Conservation (phyloP, 805 yeast species). For the Ogataea pini region DNA sequence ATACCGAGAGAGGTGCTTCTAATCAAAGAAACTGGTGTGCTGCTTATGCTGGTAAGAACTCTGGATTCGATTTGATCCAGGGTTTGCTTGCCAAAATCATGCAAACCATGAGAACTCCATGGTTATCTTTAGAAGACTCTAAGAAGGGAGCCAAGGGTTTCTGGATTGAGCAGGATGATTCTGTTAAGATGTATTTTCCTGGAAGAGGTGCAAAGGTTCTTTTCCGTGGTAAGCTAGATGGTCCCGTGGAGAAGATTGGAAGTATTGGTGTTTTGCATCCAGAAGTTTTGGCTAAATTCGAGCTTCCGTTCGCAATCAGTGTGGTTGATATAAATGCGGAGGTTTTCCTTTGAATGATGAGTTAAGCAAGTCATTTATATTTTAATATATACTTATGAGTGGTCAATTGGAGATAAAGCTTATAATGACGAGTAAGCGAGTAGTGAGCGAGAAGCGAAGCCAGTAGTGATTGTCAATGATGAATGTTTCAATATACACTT, state of each 20-base stretch:
- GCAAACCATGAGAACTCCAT: constrained; percentile 91
- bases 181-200: constrained; percentile 81
- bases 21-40: constrained; percentile 97
- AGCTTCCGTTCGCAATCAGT: constrained; percentile 90
- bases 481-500: no score
- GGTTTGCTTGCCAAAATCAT: constrained; percentile 92
- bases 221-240: constrained; percentile 67
- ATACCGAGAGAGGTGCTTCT: constrained; percentile 82
- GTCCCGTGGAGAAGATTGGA: constrained; percentile 64
- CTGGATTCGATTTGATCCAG: constrained; percentile 93
- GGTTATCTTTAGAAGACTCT: constrained; percentile 56
- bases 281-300: constrained; percentile 81
- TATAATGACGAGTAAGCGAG: background rate
- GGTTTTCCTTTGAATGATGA: constrained; percentile 61
- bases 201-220: constrained; percentile 93
- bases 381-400: no score
- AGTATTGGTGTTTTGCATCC: constrained; percentile 95
- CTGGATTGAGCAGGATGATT: constrained; percentile 76
- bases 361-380: background rate
- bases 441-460: no score
- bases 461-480: no score
- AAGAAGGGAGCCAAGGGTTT: constrained; percentile 68
- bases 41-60: constrained; percentile 87
- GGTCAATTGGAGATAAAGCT: no score
- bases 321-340: constrained; percentile 88